Base-by-base conservation (phyloP, 192 early-diverging fungal genomes). In the Coemansia sp. region DNA sequence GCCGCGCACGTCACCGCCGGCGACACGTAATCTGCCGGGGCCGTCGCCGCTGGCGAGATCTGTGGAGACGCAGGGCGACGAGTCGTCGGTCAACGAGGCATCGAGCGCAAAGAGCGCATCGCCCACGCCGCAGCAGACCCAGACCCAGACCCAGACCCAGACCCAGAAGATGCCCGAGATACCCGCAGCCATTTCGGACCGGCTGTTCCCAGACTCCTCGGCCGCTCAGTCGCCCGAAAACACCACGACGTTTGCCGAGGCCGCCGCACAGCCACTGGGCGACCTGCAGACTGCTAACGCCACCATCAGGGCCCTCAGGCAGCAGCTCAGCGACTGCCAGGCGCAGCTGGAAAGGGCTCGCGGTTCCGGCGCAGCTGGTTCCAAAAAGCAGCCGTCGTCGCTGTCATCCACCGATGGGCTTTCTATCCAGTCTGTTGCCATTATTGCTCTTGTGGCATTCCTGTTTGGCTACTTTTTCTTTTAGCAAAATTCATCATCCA, bases 401-500 rank as follows among this genome's bases (percentile, higher is more conserved):
- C 54, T 36, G 21, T 36, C 54, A 13, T 52, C 79, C n/a, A 68
- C 83, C 52, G 89, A 89, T 62, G 88, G 88, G 0, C 86, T 90
- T 39, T 88, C 88, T 36, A 75, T 87, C 39, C 87, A 85, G 63
- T 85, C 87, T 2, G 83, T 92, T 1, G 75, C 75, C 40, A 82
- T 83, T 36, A 84, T 90, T 9, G 87, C 89, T 2, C 49, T 85
- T 3, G 67, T 84, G 41, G 84, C 87, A 12, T 88, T 91, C 74
- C 65, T 91, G 57, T 67, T 88, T 57, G 86, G 85, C 12, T 87
- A 85, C 68, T 69, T 91, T 39, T 87, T 91, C 74, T 89, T 89
- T 54, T 91, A 82, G 86, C 7, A 67, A 26, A 0, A 16, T 54
- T 39, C 51, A 4, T 32, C 9, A 8, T 47, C 7, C 56, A 46